Percentiles rank a stretch among this genome's conserved stretches.
Evolutionary conservation across 768 basidiomycete species (phyloP).

Genomic region (Macrolepiota dolichaula): DNA sequence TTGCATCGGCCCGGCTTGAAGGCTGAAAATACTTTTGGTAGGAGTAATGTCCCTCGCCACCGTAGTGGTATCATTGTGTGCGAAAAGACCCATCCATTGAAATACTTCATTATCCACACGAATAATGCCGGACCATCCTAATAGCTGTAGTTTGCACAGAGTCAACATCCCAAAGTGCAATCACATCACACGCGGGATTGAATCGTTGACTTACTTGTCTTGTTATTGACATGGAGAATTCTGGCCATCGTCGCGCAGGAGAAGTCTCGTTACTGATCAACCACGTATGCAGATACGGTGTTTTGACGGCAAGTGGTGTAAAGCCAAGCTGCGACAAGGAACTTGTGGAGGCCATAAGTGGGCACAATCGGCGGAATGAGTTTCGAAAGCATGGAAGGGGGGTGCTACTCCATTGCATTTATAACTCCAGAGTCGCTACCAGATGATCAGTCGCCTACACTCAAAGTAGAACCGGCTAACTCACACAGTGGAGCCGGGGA

Average conservation of each 20-base stretch:
- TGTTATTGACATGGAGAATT: background rate
- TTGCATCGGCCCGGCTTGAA: constrained; percentile 49
- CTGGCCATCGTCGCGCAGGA: background rate
- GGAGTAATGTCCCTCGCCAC: constrained; percentile 37
- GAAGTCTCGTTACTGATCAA: background rate
- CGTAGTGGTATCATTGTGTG: constrained; percentile 18
- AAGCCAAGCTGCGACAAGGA: background rate
- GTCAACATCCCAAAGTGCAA: no score
- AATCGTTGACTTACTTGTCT: background rate
- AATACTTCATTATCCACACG: no score
- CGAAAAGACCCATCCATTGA: constrained; percentile 43
- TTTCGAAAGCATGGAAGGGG: background rate
- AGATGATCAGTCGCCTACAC: no score
- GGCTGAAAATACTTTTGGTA: no score
- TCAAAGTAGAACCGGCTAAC: no score
- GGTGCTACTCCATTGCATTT: no score
- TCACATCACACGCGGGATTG: background rate
- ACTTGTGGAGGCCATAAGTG: background rate
- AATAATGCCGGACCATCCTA: constrained; percentile 49
- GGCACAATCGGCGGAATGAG: background rate
- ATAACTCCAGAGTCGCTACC: no score
- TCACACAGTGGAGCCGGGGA: no score
- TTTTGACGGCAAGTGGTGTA: constrained; percentile 3
- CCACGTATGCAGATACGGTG: constrained; percentile 5
- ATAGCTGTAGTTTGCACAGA: constrained; percentile 29